Percentiles rank a stretch among this genome's conserved stretches.
Conservation (phyloP, 2,329 filamentous ascomycete species). For the Fusarium algeriense region DNA sequence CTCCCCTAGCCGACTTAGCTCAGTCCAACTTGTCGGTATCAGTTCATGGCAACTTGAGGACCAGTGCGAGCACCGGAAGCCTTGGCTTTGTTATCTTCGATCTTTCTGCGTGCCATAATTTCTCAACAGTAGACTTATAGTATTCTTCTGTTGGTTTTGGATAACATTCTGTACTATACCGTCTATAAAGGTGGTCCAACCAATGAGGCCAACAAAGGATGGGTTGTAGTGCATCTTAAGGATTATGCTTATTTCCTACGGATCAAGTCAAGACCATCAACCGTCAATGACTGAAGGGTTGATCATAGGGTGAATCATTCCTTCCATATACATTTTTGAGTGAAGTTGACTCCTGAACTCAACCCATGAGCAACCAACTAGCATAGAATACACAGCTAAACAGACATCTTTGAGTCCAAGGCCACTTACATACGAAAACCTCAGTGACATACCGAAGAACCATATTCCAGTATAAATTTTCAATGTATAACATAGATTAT, state of each 20-base stretch:
- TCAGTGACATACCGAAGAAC: neutral
- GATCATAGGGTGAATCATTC: neutral
- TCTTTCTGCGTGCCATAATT: neutral
- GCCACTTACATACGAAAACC: neutral
- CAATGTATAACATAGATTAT: too few relatives aligned
- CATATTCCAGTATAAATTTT: too few relatives aligned
- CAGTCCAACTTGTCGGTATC: slow-evolving; percentile 25
- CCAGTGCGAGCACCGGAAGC: neutral
- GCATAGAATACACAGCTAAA: neutral
- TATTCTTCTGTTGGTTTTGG: too few relatives aligned
- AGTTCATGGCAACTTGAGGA: neutral
- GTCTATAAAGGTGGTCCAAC: neutral
- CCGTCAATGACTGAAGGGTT: neutral
- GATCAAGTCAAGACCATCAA: too few relatives aligned
- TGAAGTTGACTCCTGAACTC: neutral
- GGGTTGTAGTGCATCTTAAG: neutral
- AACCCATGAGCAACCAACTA: too few relatives aligned
- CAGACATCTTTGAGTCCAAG: neutral
- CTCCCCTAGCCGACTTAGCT: slow-evolving; percentile 26
- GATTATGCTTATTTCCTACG: neutral
- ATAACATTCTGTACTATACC: too few relatives aligned
- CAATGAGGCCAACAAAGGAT: neutral
- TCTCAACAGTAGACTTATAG: too few relatives aligned
- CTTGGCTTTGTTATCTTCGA: neutral
- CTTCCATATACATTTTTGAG: too few relatives aligned